These are phyloP conservation scores for Trichothecium sympodiale DNA, from an alignment of 2,329 filamentous ascomycete genomes.

Conservation along the genomic window DNA sequence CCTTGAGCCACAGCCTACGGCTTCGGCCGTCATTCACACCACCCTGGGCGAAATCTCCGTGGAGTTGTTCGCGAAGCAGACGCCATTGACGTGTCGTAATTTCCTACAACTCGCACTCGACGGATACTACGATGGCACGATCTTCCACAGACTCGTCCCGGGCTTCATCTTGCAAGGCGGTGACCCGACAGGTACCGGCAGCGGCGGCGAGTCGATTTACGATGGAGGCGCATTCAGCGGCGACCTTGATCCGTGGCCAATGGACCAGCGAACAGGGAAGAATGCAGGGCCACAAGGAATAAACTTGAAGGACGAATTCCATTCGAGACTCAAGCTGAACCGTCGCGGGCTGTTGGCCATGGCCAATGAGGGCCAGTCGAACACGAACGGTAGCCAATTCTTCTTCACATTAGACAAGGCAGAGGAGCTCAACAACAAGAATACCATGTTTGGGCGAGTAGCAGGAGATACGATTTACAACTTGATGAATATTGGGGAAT, in stretches of 20 bases:
- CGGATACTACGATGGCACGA: constrained; percentile 86
- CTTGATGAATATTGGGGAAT: constrained; percentile 83
- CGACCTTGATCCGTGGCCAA: constrained; percentile 62
- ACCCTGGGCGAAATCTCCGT: constrained; percentile 81
- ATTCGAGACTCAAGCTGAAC: constrained; percentile 87
- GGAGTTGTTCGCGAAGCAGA: constrained; percentile 91
- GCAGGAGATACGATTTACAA: constrained; percentile 96
- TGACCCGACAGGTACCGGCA: constrained; percentile 85
- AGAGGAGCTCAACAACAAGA: constrained; percentile 76
- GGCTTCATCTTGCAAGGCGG: constrained; percentile 92
- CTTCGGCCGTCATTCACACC: constrained; percentile 82
- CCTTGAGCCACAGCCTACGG: constrained; percentile 87
- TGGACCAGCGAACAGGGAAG: constrained; percentile 51
- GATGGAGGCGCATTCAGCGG: constrained; percentile 67
- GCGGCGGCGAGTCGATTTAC: constrained; percentile 86
- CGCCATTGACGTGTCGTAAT: constrained; percentile 82
- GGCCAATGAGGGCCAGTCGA: constrained; percentile 71
- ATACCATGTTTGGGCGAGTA: constrained; percentile 87
- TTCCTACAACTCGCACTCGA: constrained; percentile 93
- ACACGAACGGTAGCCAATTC: constrained; percentile 92
- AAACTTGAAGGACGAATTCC: constrained; percentile 74
- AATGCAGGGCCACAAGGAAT: constrained; percentile 50
- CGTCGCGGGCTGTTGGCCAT: constrained; percentile 85
- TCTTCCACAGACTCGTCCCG: constrained; percentile 87
- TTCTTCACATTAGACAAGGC: constrained; percentile 85